phyloP scores from a whole-genome alignment of 495 filamentous ascomycete genomes.

The Margaritispora aquatica region DNA sequence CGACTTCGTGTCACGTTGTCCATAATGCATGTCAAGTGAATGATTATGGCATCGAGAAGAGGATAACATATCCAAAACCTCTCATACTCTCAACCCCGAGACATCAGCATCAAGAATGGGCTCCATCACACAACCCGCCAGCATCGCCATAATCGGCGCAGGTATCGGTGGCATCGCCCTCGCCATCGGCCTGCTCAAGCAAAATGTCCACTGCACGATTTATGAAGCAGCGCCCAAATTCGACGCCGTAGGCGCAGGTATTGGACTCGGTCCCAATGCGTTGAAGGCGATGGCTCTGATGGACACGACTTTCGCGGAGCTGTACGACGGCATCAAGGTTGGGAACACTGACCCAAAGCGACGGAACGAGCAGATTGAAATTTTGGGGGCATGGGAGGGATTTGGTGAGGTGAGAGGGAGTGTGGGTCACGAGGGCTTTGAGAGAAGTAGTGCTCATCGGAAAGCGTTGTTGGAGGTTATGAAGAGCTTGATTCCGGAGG shows the following conservation, averaged over 20 bases:
- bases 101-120: not conserved
- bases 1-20: not conserved
- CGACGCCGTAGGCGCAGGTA: conserved; percentile 52
- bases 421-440: conserved; percentile 15
- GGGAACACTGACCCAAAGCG: conserved; percentile 5
- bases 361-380: conserved; percentile 14
- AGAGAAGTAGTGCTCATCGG: conserved; percentile 13
- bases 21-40: not conserved
- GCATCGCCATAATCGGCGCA: conserved; percentile 52
- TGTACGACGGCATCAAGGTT: conserved; percentile 25
- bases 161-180: conserved; percentile 55
- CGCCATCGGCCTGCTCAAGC: conserved; percentile 47
- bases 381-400: conserved; percentile 36
- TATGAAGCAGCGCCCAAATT: conserved; percentile 50
- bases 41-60: not conserved
- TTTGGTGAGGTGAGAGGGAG: conserved; percentile 42
- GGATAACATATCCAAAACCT: too few species aligned
- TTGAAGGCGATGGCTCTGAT: conserved; percentile 47
- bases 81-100: not conserved
- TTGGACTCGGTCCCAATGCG: conserved; percentile 53
- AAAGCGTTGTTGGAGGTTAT: conserved; percentile 32
- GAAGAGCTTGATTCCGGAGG: conserved; percentile 28
- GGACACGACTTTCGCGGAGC: conserved; percentile 27
- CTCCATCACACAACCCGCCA: not conserved
- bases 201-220: conserved; percentile 40